These are phyloP conservation scores for Xanthoconium stramineum DNA, from an alignment of 768 basidiomycete genomes.

Conservation along the genomic window DNA sequence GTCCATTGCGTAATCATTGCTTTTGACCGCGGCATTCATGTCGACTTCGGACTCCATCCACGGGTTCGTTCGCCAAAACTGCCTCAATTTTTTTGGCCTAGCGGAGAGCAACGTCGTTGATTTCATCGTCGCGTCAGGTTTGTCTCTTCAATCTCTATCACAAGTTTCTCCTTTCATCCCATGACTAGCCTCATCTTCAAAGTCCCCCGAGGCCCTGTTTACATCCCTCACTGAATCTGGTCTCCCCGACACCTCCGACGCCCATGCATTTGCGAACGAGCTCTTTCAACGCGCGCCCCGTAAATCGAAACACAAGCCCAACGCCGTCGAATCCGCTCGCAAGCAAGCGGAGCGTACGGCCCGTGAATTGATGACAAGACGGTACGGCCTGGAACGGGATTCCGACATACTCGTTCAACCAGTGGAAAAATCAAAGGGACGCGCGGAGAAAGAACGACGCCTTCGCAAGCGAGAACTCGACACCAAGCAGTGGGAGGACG, in stretches of 20 bases:
- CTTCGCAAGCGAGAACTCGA: slow-evolving; percentile 80
- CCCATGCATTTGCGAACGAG: slow-evolving; percentile 75
- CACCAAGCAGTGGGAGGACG: slow-evolving; percentile 85
- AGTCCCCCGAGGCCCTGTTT: slow-evolving; percentile 77
- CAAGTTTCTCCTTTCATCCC: not conserved
- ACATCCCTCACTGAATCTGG: slow-evolving; percentile 71
- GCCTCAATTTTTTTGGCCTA: slow-evolving; percentile 78
- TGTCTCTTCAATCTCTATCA: slow-evolving; percentile 9
- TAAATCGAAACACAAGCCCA: slow-evolving; percentile 65
- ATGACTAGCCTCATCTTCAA: slow-evolving; percentile 66
- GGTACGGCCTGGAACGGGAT: slow-evolving; percentile 82
- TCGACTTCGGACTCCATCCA: slow-evolving; percentile 51
- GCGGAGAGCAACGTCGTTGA: slow-evolving; percentile 82
- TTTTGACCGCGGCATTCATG: slow-evolving; percentile 36
- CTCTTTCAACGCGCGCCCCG: slow-evolving; percentile 77
- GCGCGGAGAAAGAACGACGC: slow-evolving; percentile 49
- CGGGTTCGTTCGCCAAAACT: slow-evolving; percentile 77
- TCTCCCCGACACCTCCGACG: slow-evolving; percentile 75
- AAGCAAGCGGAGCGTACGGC: slow-evolving; percentile 76
- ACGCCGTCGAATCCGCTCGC: slow-evolving; percentile 42
- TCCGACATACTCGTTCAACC: slow-evolving; percentile 38
- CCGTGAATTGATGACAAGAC: slow-evolving; percentile 63
- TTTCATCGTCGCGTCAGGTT: slow-evolving; percentile 85
- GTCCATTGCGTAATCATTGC: not conserved
- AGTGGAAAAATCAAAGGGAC: slow-evolving; percentile 24